Evolutionary conservation across 176 grass and related monocot species (phyloP).

Genomic region (Carex scoparia): DNA sequence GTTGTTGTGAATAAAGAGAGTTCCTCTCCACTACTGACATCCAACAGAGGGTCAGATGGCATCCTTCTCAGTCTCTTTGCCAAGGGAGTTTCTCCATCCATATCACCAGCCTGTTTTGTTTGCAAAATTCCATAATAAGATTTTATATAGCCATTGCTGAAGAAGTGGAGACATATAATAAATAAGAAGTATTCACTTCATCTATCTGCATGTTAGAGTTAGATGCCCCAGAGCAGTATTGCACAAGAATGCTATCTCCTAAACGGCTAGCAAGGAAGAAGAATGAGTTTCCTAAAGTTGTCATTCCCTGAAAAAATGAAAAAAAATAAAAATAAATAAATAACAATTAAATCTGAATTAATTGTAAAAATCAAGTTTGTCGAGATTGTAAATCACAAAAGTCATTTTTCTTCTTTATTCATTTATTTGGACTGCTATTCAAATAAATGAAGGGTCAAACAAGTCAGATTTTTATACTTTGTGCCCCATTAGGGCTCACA

Average conservation of each 20-base stretch:
- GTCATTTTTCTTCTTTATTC: background rate
- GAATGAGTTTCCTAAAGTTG: conserved; percentile 76
- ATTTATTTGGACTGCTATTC: background rate
- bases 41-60: conserved; percentile 78
- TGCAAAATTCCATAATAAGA: background rate
- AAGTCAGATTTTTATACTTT: background rate
- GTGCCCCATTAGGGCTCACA: background rate
- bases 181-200: conserved; percentile 42
- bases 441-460: background rate
- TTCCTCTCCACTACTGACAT: conserved; percentile 81
- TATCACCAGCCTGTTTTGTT: conserved; percentile 47
- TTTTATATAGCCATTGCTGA: background rate
- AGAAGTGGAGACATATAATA: background rate
- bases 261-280: conserved; percentile 94
- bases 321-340: background rate
- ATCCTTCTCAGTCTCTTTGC: conserved; percentile 67
- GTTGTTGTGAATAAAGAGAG: conserved; percentile 65
- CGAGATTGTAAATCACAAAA: background rate
- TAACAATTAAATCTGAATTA: background rate
- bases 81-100: conserved; percentile 58
- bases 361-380: background rate
- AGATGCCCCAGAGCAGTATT: conserved; percentile 60
- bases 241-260: conserved; percentile 94
- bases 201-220: conserved; percentile 42
- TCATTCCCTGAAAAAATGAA: conserved; percentile 52